Base-by-base conservation (phyloP, 257 asterid species). In the Thymus mandschuricus region DNA sequence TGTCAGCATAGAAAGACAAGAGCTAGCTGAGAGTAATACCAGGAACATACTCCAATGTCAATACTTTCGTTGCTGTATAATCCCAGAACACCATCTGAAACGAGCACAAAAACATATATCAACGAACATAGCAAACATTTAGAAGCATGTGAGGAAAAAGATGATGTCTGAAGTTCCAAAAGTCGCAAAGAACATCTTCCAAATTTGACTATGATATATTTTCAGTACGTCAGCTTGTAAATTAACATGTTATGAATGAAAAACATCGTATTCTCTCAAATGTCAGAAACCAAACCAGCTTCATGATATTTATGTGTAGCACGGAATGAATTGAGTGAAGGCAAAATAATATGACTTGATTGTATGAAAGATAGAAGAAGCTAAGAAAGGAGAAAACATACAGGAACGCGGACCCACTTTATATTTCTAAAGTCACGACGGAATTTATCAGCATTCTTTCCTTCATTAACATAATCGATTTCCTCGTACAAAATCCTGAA, bases 361-460 rank as follows among this genome's bases (percentile, higher is more conserved):
- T 45, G 57, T 10, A 49, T 49, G 62, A 45, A 43, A 38, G 70
- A 60, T 46, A 71, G 40, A 73, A 44, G 63, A 38, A 72, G 65
- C 34, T 12, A 66, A 15, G 58, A 30, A 29, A 6, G 73, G 66
- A 67, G 78, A 89, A 83, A 77, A 88, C 99, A 74, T 94, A 94
- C 99, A 79, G 99, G 99, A 44, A 94, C 95, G 66, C 99, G 91
- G 78, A 91, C 97, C 99, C 99, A 94, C 89, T 94, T 94, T 75
- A 87, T 77, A 80, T 94, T 94, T 70, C 99, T 88, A 75, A 94
- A 94, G 81, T 94, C 99, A 59, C 99, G 89, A 49, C 97, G 95
- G 60, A 94, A 94, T 66, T 86, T 86, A 77, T 94, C 99, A 68
- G 99, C 99, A 78, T 94, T 94, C 89, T 88, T 91, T 75, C 99